Evolutionary conservation across 768 basidiomycete species (phyloP).

Genomic region (Termitomyces sp.): DNA sequence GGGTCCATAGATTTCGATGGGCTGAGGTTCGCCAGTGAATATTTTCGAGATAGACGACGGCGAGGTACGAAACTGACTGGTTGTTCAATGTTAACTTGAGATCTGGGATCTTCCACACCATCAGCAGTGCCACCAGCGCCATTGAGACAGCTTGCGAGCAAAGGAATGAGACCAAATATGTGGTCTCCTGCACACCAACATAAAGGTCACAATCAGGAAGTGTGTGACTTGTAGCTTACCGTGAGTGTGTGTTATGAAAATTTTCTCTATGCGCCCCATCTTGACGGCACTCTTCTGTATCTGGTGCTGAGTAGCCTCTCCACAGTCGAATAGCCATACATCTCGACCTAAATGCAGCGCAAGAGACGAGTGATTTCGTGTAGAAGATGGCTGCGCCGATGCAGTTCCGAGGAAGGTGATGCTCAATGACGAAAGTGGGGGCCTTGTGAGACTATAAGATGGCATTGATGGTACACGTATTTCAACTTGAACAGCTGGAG

Average conservation of each 20-base stretch:
- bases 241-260: conserved; percentile 89
- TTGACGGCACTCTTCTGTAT: conserved; percentile 67
- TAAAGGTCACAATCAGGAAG: background rate
- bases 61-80: conserved; percentile 24
- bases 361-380: conserved; percentile 72
- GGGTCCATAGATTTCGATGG: conserved; percentile 82
- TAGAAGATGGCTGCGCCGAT: conserved; percentile 74
- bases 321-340: conserved; percentile 85
- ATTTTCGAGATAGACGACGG: background rate
- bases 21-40: conserved; percentile 28
- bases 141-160: conserved; percentile 65
- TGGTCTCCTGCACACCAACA: conserved; percentile 58
- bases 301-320: conserved; percentile 78
- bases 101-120: conserved; percentile 55
- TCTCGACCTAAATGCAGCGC: conserved; percentile 61
- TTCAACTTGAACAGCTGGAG: background rate
- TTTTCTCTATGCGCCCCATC: conserved; percentile 74
- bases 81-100: conserved; percentile 26
- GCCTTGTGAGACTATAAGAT: background rate
- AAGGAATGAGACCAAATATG: conserved; percentile 67
- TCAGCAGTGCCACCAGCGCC: conserved; percentile 66
- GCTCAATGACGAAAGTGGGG: conserved; percentile 30
- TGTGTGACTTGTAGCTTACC: conserved; percentile 35
- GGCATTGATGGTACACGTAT: background rate
- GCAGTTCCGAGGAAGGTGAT: conserved; percentile 79